phyloP scores from a whole-genome alignment of 23 red algal genomes.

The Pyropia yezoensis region DNA sequence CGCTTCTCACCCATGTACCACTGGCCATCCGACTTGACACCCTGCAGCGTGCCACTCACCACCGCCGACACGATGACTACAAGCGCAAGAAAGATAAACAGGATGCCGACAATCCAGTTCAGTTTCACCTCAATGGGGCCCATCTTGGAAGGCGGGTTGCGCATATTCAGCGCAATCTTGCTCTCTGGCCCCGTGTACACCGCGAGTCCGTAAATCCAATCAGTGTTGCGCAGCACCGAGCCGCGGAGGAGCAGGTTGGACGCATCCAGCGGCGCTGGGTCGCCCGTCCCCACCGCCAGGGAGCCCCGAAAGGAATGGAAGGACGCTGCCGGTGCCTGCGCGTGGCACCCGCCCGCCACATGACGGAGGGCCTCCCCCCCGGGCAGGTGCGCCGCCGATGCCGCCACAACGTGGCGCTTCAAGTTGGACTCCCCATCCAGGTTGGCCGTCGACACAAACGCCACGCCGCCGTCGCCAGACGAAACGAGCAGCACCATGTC shows the following conservation, averaged over 20 bases:
- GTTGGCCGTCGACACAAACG: constrained; percentile 67
- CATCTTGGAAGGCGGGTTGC: constrained; percentile 74
- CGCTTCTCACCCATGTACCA: constrained; percentile 71
- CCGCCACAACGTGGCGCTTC: constrained; percentile 42
- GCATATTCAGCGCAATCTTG: constrained; percentile 80
- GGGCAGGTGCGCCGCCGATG: constrained; percentile 13
- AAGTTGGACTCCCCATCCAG: constrained; percentile 97
- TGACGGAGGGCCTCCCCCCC: constrained; percentile 20
- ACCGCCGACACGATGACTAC: constrained; percentile 34
- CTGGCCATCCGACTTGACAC: constrained; percentile 20
- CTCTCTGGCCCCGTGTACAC: constrained; percentile 77
- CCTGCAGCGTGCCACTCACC: constrained; percentile 35
- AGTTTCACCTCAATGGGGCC: constrained; percentile 63
- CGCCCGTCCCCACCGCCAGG: constrained; percentile 19
- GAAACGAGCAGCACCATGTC: constrained; percentile 79
- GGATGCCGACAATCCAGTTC: constrained; percentile 65
- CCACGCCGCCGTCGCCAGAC: constrained; percentile 52
- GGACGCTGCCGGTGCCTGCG: constrained; percentile 22
- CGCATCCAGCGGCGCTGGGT: constrained; percentile 30
- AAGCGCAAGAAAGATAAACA: constrained; percentile 64
- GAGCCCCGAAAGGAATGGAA: constrained; percentile 48
- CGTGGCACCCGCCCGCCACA: constrained; percentile 26
- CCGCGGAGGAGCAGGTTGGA: constrained; percentile 71
- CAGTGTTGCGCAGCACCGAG: constrained; percentile 69
- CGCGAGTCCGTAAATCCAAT: constrained; percentile 62